phyloP scores from a whole-genome alignment of 164 flowering plant genomes.

The Magnolia sinica region DNA sequence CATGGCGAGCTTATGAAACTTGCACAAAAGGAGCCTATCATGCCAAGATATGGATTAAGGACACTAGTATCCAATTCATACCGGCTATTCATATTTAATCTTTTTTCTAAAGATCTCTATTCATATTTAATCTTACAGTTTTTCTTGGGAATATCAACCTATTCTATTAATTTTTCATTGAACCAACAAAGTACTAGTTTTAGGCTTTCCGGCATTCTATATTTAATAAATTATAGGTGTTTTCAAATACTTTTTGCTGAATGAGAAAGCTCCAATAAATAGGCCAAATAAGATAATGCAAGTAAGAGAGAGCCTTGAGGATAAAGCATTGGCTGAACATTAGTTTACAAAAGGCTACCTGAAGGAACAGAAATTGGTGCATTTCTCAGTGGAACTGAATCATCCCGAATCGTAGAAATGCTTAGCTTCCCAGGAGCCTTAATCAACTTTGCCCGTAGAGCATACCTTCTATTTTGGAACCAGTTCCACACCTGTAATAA shows the following conservation, averaged over 20 bases:
- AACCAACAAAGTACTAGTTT: too few relatives aligned
- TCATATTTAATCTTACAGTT: too few relatives aligned
- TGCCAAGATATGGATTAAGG: too few relatives aligned
- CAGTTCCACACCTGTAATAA: conserved; percentile 86
- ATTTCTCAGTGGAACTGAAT: conserved; percentile 37
- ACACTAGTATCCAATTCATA: too few relatives aligned
- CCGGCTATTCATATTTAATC: too few relatives aligned
- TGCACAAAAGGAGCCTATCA: conserved; percentile 24
- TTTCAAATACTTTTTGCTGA: too few relatives aligned
- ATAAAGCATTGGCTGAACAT: background rate
- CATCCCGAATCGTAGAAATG: conserved; percentile 53
- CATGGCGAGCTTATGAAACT: too few relatives aligned
- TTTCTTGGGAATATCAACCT: too few relatives aligned
- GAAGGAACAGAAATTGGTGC: conserved; percentile 38
- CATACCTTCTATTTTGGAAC: conserved; percentile 95
- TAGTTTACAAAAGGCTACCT: conserved; percentile 32
- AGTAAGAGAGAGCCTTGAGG: background rate
- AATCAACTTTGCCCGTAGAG: conserved; percentile 62
- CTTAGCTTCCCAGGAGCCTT: conserved; percentile 59
- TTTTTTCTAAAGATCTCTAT: too few relatives aligned
- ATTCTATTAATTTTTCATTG: too few relatives aligned
- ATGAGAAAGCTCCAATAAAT: background rate
- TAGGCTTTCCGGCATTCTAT: too few relatives aligned
- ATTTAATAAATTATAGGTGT: too few relatives aligned
- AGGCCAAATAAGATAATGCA: background rate